Evolutionary conservation across 139 green algal species (phyloP), one percentile per base, ranked within the genome.

Genomic region (Marvania coccoides): DNA sequence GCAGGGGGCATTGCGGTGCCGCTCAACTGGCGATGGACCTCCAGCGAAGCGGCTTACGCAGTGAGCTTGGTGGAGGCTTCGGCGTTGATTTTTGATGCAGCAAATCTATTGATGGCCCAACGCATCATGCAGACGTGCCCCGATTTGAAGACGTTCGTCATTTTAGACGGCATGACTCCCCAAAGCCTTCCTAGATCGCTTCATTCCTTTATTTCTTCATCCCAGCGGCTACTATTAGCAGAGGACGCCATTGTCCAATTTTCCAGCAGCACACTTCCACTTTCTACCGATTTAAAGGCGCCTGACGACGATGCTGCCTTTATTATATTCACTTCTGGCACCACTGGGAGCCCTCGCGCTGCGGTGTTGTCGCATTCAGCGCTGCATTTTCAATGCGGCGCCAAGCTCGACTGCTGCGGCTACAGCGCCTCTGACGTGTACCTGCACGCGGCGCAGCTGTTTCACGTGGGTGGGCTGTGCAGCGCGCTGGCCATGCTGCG

Each of bases 381-480:
- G 6, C 65, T 94, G 15, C 70, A 87, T 29, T 40, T 60, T 5
- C 90, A 97, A 79, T 90, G 80, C 2, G 45, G 86, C 30, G 77
- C 61, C 39, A 97, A 97, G 70, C 70, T 95, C 33, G 54, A 14
- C 8, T 63, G 34, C 36, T 73, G 71, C 56, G 75, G 76, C 28
- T 95, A 95, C 65, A 46, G 12, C 28, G 2, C n/a, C 1, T 4
- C 37, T 1, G 91, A 97, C 63, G 66, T 87, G 7, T 95, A 92
- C 77, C 72, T 97, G 3, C 91, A 97, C 75, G 61, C 82, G 19
- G 85, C 91, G 0, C 90, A 90, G 0, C 78, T 97, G 15, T 97
- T 89, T 67, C 91, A 96, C 72, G 83, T 96, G 2, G 84, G 85
- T 14, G 91, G 91, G 26, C 73, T 97, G 30, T 91, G 77, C 9